Evolutionary conservation across 345 rosid species (phyloP).

Genomic region (Aquilaria sinensis): DNA sequence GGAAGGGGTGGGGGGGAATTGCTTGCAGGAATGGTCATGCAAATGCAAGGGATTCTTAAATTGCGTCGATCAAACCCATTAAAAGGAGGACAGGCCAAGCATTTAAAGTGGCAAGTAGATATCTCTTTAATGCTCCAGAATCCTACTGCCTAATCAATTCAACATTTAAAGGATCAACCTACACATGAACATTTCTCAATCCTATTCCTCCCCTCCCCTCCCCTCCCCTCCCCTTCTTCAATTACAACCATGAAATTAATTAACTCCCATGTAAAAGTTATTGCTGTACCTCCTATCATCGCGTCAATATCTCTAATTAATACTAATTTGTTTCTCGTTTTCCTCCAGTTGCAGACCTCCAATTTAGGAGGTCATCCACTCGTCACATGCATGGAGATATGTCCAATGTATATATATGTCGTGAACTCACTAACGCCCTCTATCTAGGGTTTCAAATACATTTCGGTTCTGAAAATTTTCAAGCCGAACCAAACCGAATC

Average conservation of each 20-base stretch:
- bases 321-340: no score
- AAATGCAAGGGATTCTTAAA: conserved; percentile 29
- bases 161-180: conserved; percentile 28
- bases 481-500: no score
- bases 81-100: conserved; percentile 43
- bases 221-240: neutral
- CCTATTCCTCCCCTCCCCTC: neutral
- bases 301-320: no score
- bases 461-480: no score
- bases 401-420: no score
- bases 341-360: no score
- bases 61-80: conserved; percentile 35
- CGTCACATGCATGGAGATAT: no score
- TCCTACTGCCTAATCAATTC: conserved; percentile 10
- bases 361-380: no score
- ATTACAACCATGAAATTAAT: neutral
- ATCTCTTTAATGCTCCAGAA: conserved; percentile 36
- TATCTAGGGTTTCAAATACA: no score
- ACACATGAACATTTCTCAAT: conserved; percentile 15
- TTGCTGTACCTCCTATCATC: no score
- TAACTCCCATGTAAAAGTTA: neutral
- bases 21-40: conserved; percentile 13
- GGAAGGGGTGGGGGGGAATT: conserved; percentile 1
- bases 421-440: no score
- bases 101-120: conserved; percentile 42